Conservation (phyloP, 371 early-diverging fungal genomes). For the Nematocida sp. region DNA sequence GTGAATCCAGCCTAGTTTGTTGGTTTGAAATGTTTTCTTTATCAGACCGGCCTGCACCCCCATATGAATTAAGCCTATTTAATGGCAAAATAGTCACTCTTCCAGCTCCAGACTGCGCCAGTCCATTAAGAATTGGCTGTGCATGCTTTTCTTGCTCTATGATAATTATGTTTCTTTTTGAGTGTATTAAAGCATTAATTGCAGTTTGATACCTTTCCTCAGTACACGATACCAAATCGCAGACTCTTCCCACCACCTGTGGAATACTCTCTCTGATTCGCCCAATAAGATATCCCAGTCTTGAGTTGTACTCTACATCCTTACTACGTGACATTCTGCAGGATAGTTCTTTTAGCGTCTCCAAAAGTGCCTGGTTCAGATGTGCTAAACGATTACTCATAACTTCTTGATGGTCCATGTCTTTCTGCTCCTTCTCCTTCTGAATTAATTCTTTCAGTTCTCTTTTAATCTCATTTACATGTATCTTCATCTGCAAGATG, state of each 20-base stretch:
- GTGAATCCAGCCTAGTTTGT: no score
- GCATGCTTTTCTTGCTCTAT: constrained; percentile 40
- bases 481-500: constrained; percentile 24
- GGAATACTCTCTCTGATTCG: constrained; percentile 38
- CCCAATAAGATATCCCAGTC: constrained; percentile 22
- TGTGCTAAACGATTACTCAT: constrained; percentile 76
- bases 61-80: constrained; percentile 1
- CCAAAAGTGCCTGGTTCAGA: constrained; percentile 36
- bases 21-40: no score
- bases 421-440: constrained; percentile 36
- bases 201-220: constrained; percentile 22
- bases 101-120: constrained; percentile 36
- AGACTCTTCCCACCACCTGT: constrained; percentile 35
- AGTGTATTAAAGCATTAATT: constrained; percentile 29
- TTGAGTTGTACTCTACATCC: constrained; percentile 12
- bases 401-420: constrained; percentile 73
- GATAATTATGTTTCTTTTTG: constrained; percentile 43
- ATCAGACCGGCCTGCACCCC: not conserved
- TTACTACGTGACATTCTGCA: not conserved
- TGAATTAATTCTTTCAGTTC: constrained; percentile 45
- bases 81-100: constrained; percentile 54
- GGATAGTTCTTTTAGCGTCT: constrained; percentile 27
- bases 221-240: constrained; percentile 8
- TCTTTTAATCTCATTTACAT: constrained; percentile 1
- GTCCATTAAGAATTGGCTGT: constrained; percentile 46